A percentile compares a stretch with the other conserved stretches of the same genome.
Evolutionary conservation across 306 rosid genomes (phyloP).

Genomic region (Dalbergia cochinchinensis): DNA sequence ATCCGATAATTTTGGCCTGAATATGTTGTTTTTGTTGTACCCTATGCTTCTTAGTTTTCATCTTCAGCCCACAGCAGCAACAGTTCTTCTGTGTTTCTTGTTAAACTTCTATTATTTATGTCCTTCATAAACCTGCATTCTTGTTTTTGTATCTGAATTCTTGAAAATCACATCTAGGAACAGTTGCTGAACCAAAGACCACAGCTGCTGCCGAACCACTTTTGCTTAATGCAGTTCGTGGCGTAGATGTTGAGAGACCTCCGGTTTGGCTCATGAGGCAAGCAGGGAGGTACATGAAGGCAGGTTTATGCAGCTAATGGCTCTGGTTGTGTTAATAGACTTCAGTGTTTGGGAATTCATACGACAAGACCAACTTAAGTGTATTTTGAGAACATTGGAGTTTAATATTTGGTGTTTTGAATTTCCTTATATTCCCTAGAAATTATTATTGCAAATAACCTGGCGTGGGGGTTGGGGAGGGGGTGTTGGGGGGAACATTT

Average conservation of each 20-base stretch:
- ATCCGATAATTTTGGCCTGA: not conserved
- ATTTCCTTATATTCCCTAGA: not conserved
- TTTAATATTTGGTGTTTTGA: constrained; percentile 8
- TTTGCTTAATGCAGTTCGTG: constrained; percentile 88
- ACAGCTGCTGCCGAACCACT: constrained; percentile 70
- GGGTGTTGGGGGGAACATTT: not conserved
- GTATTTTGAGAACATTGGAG: constrained; percentile 6
- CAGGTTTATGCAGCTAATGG: constrained; percentile 60
- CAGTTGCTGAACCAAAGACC: constrained; percentile 69
- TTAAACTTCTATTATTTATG: not conserved
- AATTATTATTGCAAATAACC: not conserved
- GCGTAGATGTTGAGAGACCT: constrained; percentile 85
- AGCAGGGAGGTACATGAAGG: constrained; percentile 99
- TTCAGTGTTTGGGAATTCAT: constrained; percentile 14
- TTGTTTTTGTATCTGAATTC: constrained; percentile 33
- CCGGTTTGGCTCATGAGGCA: constrained; percentile 99
- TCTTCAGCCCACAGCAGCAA: not conserved
- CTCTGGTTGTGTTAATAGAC: constrained; percentile 30
- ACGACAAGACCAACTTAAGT: not conserved
- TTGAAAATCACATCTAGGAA: constrained; percentile 57
- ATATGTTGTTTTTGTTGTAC: not conserved
- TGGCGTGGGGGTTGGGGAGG: too few species aligned
- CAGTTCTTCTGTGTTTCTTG: not conserved
- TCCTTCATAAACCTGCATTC: not conserved
- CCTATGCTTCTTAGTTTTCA: not conserved